Percentiles rank a stretch among this genome's conserved stretches.
phyloP scores from a whole-genome alignment of 139 green algal species.

The Coelastrella sp. region DNA sequence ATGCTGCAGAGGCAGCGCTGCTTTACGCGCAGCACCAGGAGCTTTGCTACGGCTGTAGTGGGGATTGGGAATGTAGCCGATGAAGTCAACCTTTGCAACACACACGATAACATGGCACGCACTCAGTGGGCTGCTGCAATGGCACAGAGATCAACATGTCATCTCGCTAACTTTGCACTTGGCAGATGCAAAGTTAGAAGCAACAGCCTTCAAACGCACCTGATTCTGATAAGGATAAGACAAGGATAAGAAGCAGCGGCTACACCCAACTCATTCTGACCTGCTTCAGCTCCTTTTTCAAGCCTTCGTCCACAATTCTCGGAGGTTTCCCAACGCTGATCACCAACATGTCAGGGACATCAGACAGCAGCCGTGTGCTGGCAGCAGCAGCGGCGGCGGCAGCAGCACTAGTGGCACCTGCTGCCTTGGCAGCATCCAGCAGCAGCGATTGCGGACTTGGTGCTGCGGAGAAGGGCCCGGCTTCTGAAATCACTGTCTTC shows the following conservation, averaged over 20 bases:
- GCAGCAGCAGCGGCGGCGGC: constrained; percentile 48
- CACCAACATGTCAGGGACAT: constrained; percentile 53
- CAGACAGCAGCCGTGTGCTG: constrained; percentile 64
- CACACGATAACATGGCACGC: no score
- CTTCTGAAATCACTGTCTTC: not conserved
- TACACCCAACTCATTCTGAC: constrained; percentile 10
- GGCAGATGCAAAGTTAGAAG: no score
- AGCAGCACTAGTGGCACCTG: constrained; percentile 24
- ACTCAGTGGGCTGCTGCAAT: not conserved
- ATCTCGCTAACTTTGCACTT: not conserved
- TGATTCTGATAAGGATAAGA: not conserved
- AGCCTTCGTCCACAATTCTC: constrained; percentile 63
- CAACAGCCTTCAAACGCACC: no score
- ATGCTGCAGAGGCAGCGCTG: constrained; percentile 49
- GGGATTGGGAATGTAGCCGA: constrained; percentile 88
- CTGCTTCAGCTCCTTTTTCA: constrained; percentile 74
- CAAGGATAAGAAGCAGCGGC: not conserved
- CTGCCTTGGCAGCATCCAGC: constrained; percentile 20
- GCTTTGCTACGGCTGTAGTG: constrained; percentile 65
- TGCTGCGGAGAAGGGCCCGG: constrained; percentile 18
- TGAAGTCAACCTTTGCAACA: constrained; percentile 90
- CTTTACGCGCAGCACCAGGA: constrained; percentile 53
- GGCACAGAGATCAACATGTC: not conserved
- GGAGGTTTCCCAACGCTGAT: constrained; percentile 73
- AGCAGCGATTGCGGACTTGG: constrained; percentile 6